Evolutionary conservation across 176 grass and related monocot species (phyloP).

Genomic region (bread wheat (Triticum aestivum)): IWGSC_CS_RefSeq_v2.1 NC_057797.1:46676206-46676705

Average conservation of each 20-base stretch:
- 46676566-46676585: constrained; percentile 66
- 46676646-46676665: too few relatives aligned
- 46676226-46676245: constrained; percentile 82
- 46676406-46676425: constrained; percentile 36
- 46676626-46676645: constrained; percentile 51
- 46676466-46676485: constrained; percentile 67
- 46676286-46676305: constrained; percentile 85
- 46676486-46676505: constrained; percentile 37
- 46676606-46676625: constrained; percentile 85
- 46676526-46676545: constrained; percentile 81
- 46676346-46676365: constrained; percentile 71
- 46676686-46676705: background rate
- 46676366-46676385: constrained; percentile 71
- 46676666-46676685: background rate
- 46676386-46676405: constrained; percentile 78
- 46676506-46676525: constrained; percentile 60
- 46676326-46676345: constrained; percentile 77
- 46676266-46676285: constrained; percentile 82
- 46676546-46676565: constrained; percentile 55
- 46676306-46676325: constrained; percentile 65
- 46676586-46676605: constrained; percentile 88
- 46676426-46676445: constrained; percentile 58
- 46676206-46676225: constrained; percentile 81
- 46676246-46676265: constrained; percentile 85
- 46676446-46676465: constrained; percentile 63